phyloP scores from a whole-genome alignment of 257 asterid genomes.

The Fraxinus pennsylvanica region DNA sequence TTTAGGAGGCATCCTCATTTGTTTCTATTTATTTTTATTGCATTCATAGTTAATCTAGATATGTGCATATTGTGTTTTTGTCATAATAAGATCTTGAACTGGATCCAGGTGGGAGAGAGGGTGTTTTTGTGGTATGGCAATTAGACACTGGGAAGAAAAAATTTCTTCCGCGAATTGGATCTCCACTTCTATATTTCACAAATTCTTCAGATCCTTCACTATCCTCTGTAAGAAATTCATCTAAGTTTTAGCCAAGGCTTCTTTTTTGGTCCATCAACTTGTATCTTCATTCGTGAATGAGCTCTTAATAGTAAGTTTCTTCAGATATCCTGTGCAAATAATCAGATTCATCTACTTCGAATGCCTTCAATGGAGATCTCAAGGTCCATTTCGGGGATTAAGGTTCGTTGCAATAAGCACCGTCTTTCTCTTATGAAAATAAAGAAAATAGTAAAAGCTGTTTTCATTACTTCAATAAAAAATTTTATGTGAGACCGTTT shows the following conservation, averaged over 20 bases:
- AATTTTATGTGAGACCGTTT: constrained; percentile 3
- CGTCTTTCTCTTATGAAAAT: constrained; percentile 10
- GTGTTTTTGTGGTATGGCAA: constrained; percentile 97
- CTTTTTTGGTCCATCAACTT: constrained; percentile 4
- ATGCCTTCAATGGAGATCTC: constrained; percentile 84
- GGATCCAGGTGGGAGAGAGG: constrained; percentile 85
- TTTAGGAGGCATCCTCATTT: constrained; percentile 4
- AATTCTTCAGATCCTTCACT: constrained; percentile 82
- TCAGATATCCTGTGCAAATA: constrained; percentile 97
- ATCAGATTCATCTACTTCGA: constrained; percentile 67
- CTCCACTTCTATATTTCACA: constrained; percentile 66
- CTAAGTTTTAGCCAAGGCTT: constrained; percentile 6
- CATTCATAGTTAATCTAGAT: constrained; percentile 4
- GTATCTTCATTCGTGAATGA: constrained; percentile 19
- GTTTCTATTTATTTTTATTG: constrained; percentile 8
- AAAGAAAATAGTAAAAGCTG: constrained; percentile 4
- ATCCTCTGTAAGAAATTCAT: constrained; percentile 61
- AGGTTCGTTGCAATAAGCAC: constrained; percentile 49
- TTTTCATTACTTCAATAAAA: not conserved
- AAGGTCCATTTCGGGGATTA: constrained; percentile 84
- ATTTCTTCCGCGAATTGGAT: constrained; percentile 85
- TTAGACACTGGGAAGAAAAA: constrained; percentile 87
- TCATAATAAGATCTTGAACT: constrained; percentile 14
- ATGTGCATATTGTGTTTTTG: constrained; percentile 9
- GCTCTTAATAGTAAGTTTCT: constrained; percentile 39